Percentiles rank a stretch among this genome's conserved stretches.
Evolutionary conservation across 306 rosid genomes (phyloP).

Genomic region (Vigna mungo): DNA sequence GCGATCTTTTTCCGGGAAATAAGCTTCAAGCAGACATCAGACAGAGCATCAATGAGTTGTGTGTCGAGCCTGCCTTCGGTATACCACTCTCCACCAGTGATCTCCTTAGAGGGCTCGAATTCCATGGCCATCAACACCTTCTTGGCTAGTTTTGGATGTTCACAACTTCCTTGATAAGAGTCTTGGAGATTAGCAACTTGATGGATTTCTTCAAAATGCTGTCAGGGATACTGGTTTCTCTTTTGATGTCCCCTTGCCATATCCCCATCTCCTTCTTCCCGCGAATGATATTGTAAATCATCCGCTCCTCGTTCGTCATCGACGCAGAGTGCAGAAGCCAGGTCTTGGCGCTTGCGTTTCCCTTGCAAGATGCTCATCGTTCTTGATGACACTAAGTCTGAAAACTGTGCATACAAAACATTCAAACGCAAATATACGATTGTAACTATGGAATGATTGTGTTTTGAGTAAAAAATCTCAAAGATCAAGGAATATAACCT

Average conservation of each 20-base stretch:
- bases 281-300: background rate
- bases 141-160: conserved; percentile 53
- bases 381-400: background rate
- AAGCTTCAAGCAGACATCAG: conserved; percentile 32
- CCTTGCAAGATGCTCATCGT: background rate
- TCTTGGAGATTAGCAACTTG: background rate
- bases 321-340: background rate
- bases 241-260: background rate
- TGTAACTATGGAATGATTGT: background rate
- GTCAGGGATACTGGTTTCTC: background rate
- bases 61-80: conserved; percentile 49
- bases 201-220: background rate
- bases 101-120: conserved; percentile 62
- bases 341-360: conserved; percentile 9
- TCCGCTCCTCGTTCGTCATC: background rate
- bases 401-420: background rate
- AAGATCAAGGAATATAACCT: background rate
- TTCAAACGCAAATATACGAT: background rate
- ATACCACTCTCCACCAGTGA: conserved; percentile 74
- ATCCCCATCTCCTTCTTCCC: conserved; percentile 11
- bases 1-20: conserved; percentile 44
- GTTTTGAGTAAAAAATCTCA: background rate
- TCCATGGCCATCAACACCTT: conserved; percentile 58
- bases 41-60: background rate
- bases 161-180: background rate